Percentiles rank a stretch among this genome's conserved stretches.
phyloP scores from a whole-genome alignment of 441 rosid species.

The Iberis amara region DNA sequence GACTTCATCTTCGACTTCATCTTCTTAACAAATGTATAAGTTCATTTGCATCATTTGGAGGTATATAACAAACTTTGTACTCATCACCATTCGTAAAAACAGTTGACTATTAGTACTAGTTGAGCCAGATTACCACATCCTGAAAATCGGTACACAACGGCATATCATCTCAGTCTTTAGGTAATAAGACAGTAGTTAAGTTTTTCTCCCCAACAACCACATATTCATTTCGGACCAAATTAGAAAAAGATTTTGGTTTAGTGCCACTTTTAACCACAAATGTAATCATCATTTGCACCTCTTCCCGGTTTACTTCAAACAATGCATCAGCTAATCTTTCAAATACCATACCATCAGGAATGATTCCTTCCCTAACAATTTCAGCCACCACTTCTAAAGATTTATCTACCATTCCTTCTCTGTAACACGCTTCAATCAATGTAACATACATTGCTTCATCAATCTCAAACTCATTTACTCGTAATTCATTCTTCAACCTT shows the following conservation, averaged over 20 bases:
- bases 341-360: slow-evolving; percentile 10
- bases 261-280: slow-evolving; percentile 34
- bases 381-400: slow-evolving; percentile 29
- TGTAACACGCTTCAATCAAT: slow-evolving; percentile 29
- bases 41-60: no score
- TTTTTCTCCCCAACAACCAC: background rate
- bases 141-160: background rate
- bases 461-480: slow-evolving; percentile 29
- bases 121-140: no score
- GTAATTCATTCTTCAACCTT: slow-evolving; percentile 24
- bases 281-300: slow-evolving; percentile 31
- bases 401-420: slow-evolving; percentile 31
- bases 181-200: background rate
- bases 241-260: slow-evolving; percentile 21
- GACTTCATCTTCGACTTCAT: no score
- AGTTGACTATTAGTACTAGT: no score
- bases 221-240: background rate
- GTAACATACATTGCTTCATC: slow-evolving; percentile 28
- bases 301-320: slow-evolving; percentile 24
- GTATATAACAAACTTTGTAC: no score
- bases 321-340: slow-evolving; percentile 26
- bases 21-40: no score
- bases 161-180: background rate
- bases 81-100: no score
- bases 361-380: slow-evolving; percentile 31